Evolutionary conservation across 352 stramenopile species (phyloP).

Genomic region (Phytophthora podocarpi): DNA sequence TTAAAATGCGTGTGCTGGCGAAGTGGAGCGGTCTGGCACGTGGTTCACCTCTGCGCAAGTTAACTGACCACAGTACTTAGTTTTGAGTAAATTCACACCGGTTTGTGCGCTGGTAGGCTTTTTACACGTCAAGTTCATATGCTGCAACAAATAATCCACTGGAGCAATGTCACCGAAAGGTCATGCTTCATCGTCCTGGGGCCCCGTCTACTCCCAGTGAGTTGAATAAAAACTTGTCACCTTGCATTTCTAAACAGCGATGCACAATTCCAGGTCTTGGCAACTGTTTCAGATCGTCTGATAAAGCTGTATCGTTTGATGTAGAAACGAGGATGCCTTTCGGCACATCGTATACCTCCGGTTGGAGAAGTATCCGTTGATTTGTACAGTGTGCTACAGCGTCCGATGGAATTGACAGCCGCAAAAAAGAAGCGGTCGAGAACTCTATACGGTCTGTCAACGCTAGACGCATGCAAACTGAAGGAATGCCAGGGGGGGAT

Average conservation of each 20-base stretch:
- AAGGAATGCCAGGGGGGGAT: conserved; percentile 3
- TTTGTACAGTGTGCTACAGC: neutral
- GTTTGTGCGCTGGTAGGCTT: neutral
- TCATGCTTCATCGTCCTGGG: neutral
- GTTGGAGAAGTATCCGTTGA: neutral
- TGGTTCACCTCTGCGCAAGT: neutral
- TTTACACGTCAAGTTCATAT: neutral
- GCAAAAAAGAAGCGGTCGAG: neutral
- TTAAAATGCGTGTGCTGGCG: neutral
- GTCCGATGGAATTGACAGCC: neutral
- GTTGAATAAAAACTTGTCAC: neutral
- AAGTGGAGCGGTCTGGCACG: neutral
- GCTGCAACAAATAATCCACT: neutral
- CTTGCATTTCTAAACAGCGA: conserved; percentile 3
- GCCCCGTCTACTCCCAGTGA: neutral
- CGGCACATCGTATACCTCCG: neutral
- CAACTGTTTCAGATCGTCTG: neutral
- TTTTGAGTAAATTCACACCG: neutral
- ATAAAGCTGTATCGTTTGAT: neutral
- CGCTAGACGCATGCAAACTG: neutral
- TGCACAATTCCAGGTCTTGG: neutral
- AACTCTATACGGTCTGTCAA: neutral
- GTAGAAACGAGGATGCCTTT: neutral
- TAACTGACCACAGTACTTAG: neutral
- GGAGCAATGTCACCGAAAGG: neutral